A percentile compares a stretch with the other conserved stretches of the same genome.
Evolutionary conservation across 345 rosid species (phyloP).

Genomic region (Populus nigra): DNA sequence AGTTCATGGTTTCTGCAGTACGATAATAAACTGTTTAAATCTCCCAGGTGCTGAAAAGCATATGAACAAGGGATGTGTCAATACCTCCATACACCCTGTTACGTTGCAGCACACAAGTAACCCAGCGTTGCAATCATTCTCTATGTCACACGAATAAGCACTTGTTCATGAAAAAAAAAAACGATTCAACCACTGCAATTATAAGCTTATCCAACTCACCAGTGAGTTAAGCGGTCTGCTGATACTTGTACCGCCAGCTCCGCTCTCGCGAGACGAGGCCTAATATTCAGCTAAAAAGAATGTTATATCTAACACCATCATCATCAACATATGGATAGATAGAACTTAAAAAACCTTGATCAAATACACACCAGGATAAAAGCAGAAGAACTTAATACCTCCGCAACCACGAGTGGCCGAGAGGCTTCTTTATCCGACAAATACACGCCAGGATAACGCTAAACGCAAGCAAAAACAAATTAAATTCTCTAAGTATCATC

Average conservation of each 20-base stretch:
- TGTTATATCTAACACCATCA: not conserved
- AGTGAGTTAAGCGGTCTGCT: constrained; percentile 32
- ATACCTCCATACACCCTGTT: constrained; percentile 51
- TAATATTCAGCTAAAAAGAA: constrained; percentile 20
- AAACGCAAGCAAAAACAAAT: not conserved
- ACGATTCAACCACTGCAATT: not conserved
- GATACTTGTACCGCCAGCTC: constrained; percentile 32
- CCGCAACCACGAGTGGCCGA: constrained; percentile 40
- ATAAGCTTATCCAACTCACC: constrained; percentile 30
- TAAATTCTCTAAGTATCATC: not conserved
- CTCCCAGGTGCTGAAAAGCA: constrained; percentile 6
- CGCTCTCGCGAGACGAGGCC: constrained; percentile 63
- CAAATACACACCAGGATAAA: not conserved
- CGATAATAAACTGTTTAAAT: not conserved
- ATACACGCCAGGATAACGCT: constrained; percentile 55
- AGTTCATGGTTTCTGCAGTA: constrained; percentile 68
- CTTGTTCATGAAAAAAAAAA: not conserved
- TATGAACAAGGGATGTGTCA: constrained; percentile 3
- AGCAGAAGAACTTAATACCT: constrained; percentile 35
- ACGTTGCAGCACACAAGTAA: constrained; percentile 10
- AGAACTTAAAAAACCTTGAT: not conserved
- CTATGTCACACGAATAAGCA: not conserved
- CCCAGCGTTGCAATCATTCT: not conserved
- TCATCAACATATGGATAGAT: not conserved
- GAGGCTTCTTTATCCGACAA: constrained; percentile 21